Percentiles rank a stretch among this genome's conserved stretches.
Conservation (phyloP, 108 stramenopile genomes). For the Epithemia pelagica region DNA sequence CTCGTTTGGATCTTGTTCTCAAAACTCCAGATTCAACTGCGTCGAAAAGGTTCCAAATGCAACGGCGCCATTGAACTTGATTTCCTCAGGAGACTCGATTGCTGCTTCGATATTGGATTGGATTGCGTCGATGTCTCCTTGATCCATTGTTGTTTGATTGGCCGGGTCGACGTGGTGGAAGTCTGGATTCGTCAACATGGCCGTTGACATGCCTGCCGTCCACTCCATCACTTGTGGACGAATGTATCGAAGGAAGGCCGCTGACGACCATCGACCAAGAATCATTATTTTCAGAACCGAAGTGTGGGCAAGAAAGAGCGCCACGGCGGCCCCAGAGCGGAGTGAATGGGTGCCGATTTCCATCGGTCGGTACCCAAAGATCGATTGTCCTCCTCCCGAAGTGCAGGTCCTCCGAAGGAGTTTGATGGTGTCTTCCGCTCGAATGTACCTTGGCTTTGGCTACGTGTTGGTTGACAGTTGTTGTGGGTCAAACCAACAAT, state of each 20-base stretch:
- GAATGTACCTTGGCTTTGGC: not conserved
- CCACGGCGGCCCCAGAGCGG: not conserved
- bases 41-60: no score
- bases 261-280: not conserved
- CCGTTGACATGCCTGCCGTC: not conserved
- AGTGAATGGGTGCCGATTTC: not conserved
- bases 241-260: not conserved
- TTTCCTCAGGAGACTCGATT: not conserved
- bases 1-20: not conserved
- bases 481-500: not conserved
- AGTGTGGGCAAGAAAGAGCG: not conserved
- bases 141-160: no score
- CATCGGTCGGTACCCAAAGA: not conserved
- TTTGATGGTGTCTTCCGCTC: not conserved
- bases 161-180: not conserved
- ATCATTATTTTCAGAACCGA: not conserved
- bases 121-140: not conserved
- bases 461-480: not conserved
- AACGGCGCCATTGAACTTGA: not conserved
- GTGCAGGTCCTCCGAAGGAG: not conserved
- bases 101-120: not conserved
- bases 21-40: not conserved
- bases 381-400: not conserved
- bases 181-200: not conserved
- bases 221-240: slow-evolving; percentile 2